Conservation (phyloP, 1,284 basidiomycete genomes). For the Athelia sp. region DNA sequence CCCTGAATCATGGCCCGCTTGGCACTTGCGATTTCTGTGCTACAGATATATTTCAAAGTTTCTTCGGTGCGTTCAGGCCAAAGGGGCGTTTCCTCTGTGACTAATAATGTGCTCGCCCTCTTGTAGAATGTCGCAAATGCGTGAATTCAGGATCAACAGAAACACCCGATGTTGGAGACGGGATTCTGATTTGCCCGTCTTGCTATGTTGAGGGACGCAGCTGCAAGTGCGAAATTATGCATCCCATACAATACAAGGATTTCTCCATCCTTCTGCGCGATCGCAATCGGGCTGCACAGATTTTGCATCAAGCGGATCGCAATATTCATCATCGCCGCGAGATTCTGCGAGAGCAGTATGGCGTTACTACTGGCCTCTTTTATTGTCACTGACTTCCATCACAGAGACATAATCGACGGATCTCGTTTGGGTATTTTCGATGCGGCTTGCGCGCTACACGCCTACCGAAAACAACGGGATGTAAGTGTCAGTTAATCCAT, state of each 20-base stretch:
- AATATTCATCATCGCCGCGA: not conserved
- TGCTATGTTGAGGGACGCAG: conserved; percentile 72
- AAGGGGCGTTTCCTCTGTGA: too few relatives aligned
- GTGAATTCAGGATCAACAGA: conserved; percentile 2
- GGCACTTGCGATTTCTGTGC: conserved; percentile 73
- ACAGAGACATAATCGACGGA: conserved; percentile 9
- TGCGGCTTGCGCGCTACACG: conserved; percentile 29
- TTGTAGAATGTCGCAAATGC: too few relatives aligned
- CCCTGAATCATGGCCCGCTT: conserved; percentile 5
- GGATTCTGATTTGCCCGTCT: conserved; percentile 53
- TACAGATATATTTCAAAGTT: conserved; percentile 72
- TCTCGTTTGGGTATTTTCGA: conserved; percentile 22
- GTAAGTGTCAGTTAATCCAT: too few relatives aligned
- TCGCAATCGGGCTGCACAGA: conserved; percentile 33
- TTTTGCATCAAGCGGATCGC: conserved; percentile 13
- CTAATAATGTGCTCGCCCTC: too few relatives aligned
- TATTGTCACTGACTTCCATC: conserved; percentile 1
- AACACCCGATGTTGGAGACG: conserved; percentile 28
- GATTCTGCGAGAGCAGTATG: conserved; percentile 5
- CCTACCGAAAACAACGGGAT: not conserved
- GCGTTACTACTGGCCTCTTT: not conserved
- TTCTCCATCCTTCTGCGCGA: conserved; percentile 31
- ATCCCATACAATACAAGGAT: conserved; percentile 48
- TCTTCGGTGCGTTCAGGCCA: conserved; percentile 38
- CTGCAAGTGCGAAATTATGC: conserved; percentile 56